Evolutionary conservation across 2,329 filamentous ascomycete species (phyloP).

Genomic region (Aspergillus fumigatiaffinis): DNA sequence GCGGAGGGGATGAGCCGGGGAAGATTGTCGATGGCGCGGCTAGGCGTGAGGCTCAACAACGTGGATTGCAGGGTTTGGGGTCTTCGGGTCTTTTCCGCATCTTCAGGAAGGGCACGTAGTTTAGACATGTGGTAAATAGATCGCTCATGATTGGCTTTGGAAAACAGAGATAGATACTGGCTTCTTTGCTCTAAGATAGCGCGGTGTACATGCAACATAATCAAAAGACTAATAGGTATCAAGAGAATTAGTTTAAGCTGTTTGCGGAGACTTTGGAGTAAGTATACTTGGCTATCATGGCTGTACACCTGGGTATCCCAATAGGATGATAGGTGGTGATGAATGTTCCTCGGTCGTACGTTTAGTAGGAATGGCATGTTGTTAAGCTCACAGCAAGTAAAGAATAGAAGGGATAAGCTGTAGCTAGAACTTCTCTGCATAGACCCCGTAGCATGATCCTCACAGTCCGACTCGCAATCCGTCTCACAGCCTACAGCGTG

Average conservation of each 20-base stretch:
- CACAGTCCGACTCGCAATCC: not conserved
- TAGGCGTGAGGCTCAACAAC: constrained; percentile 31
- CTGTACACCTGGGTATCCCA: too few relatives aligned
- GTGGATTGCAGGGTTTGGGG: constrained; percentile 34
- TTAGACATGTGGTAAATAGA: not conserved
- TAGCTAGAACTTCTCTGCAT: too few relatives aligned
- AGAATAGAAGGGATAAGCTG: too few relatives aligned
- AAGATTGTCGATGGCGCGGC: constrained; percentile 31
- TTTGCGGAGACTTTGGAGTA: too few relatives aligned
- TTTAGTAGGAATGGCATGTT: too few relatives aligned
- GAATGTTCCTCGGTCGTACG: too few relatives aligned
- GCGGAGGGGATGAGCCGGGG: constrained; percentile 1
- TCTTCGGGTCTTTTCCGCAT: constrained; percentile 2
- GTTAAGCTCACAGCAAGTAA: too few relatives aligned
- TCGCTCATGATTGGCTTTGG: not conserved
- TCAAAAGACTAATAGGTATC: not conserved
- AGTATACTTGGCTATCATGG: too few relatives aligned
- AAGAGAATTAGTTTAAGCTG: too few relatives aligned
- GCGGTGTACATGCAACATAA: not conserved
- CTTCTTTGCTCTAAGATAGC: not conserved
- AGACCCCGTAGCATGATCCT: too few relatives aligned
- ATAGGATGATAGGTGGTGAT: too few relatives aligned
- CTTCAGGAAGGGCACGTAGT: constrained; percentile 1
- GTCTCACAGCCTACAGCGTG: not conserved
- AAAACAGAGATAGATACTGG: not conserved